Evolutionary conservation across 1,139 yeast species (phyloP).

Genomic region (Kodamaea derodonti): DNA sequence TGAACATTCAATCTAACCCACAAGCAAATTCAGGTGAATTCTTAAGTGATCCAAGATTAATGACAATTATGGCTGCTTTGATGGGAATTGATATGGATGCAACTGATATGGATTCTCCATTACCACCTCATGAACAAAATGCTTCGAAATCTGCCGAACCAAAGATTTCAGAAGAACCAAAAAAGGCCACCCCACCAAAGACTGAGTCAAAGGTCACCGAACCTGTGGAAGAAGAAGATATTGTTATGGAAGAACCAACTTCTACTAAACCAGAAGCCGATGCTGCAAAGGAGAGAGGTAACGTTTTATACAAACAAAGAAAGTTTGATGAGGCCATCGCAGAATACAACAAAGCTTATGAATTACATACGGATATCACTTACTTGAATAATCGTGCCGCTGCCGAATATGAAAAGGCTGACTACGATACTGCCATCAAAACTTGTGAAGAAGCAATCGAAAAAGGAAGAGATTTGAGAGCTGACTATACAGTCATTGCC

Average conservation of each 20-base stretch:
- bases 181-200: slow-evolving; percentile 20
- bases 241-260: slow-evolving; percentile 24
- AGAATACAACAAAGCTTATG: slow-evolving; percentile 85
- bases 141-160: slow-evolving; percentile 12
- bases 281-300: slow-evolving; percentile 79
- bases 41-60: slow-evolving; percentile 77
- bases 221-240: slow-evolving; percentile 26
- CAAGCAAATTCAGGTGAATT: slow-evolving; percentile 62
- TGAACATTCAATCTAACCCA: slow-evolving; percentile 68
- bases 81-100: slow-evolving; percentile 77
- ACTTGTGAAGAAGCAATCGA: slow-evolving; percentile 84
- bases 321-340: slow-evolving; percentile 92
- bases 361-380: slow-evolving; percentile 76
- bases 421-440: slow-evolving; percentile 74
- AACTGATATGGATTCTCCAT: slow-evolving; percentile 30
- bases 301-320: slow-evolving; percentile 77
- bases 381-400: slow-evolving; percentile 96
- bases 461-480: slow-evolving; percentile 82
- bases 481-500: slow-evolving; percentile 89
- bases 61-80: slow-evolving; percentile 83
- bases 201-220: slow-evolving; percentile 25
- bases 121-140: slow-evolving; percentile 15
- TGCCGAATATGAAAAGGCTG: slow-evolving; percentile 95
- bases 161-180: slow-evolving; percentile 12
- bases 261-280: slow-evolving; percentile 59